Evolutionary conservation across 2,329 filamentous ascomycete genomes (phyloP), one percentile per base, ranked within the genome.

Genomic region (Domatiomyces catenatus): DNA sequence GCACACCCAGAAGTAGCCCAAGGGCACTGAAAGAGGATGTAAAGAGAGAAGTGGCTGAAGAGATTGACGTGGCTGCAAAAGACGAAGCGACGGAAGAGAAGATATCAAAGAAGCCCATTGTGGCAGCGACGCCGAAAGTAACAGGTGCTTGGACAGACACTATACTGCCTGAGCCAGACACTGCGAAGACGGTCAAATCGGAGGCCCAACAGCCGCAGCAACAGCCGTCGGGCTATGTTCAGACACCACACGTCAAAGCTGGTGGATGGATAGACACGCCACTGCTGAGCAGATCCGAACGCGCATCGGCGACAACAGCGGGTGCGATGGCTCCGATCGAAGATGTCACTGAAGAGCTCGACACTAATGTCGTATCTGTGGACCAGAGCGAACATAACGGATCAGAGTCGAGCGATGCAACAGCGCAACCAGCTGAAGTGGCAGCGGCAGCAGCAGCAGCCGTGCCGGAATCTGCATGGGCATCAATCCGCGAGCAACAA

Each of bases 121-220:
- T 55, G 2, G 50, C 51, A 32, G 54, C 48, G 45, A 72, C 70
- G 1, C 70, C 70, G 2, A 62, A 66, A 39, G 68, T 71, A 8
- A 66, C 65, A 17, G 70, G 70, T 10, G 69, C 68, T 2, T 72
- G 69, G 68, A 66, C 71, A 32, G 69, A 72, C 55, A 72, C 70
- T 1, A 69, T 70, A 2, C 58, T 70, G 56, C 67, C 69, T 10
- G 32, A 39, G 5, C 45, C 45, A 15, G 67, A 69, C 42, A 61
- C 59, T 1, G 47, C 58, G 39, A 60, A 57, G 48, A 55, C 57
- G 1, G 47, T 46, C 26, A 60, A 51, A 36, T 4, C 45, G 26
- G 15, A 7, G 45, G 20, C 20, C 8, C 20, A 47, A 20, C 45
- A 39, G 32, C 48, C 50, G 43, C 39, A 36, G 10, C 47, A 42